Percentiles rank a stretch among this genome's conserved stretches.
Evolutionary conservation across 2,329 filamentous ascomycete species (phyloP).

Genomic region (Neocucurbitaria cava): DNA sequence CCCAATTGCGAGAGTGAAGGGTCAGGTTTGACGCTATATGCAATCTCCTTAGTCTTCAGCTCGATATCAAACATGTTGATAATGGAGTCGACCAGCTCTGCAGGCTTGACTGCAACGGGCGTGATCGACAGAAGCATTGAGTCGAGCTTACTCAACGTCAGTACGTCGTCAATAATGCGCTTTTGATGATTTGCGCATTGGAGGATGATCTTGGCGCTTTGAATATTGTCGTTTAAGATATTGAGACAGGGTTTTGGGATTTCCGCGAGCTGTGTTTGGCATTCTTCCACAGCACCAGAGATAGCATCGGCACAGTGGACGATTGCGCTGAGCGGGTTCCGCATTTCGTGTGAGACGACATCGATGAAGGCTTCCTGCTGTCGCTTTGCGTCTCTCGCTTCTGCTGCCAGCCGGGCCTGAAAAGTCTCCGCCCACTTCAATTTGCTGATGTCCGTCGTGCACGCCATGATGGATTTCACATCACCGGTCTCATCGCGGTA

Average conservation of each 20-base stretch:
- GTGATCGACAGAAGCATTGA: conserved; percentile 54
- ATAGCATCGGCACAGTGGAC: conserved; percentile 55
- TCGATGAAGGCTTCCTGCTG: conserved; percentile 51
- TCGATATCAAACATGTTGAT: conserved; percentile 50
- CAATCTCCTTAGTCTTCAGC: conserved; percentile 41
- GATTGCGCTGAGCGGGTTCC: conserved; percentile 54
- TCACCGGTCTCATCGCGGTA: conserved; percentile 40
- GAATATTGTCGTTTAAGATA: conserved; percentile 37
- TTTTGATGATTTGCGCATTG: conserved; percentile 57
- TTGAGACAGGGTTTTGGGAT: conserved; percentile 35
- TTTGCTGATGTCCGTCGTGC: conserved; percentile 48
- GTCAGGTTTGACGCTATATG: conserved; percentile 43
- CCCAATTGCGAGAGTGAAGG: conserved; percentile 44
- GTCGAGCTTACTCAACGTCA: conserved; percentile 56
- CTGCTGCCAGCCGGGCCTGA: conserved; percentile 46
- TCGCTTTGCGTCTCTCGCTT: conserved; percentile 49
- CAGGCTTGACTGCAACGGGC: conserved; percentile 48
- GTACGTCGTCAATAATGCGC: conserved; percentile 57
- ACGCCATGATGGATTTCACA: conserved; percentile 46
- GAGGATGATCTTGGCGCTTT: conserved; percentile 53
- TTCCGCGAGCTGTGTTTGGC: conserved; percentile 22
- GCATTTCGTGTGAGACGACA: conserved; percentile 54
- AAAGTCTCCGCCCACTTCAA: conserved; percentile 50
- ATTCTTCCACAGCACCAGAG: conserved; percentile 44
- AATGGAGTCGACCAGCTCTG: conserved; percentile 46